phyloP scores from a whole-genome alignment of 192 early-diverging fungal species.

The Pilaira anomala region DNA sequence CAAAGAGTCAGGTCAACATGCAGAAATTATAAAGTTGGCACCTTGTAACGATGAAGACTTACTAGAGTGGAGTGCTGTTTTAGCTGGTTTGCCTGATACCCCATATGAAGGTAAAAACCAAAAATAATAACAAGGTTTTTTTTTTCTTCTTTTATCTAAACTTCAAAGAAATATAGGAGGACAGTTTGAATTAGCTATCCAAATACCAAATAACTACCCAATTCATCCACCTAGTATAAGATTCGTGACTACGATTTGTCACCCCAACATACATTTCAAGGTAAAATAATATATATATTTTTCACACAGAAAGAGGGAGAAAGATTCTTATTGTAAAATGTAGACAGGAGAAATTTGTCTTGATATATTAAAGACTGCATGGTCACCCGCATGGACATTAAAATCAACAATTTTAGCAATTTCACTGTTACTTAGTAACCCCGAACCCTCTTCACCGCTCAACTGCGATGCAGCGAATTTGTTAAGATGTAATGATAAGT shows the following conservation, averaged over 20 bases:
- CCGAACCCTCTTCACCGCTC: constrained; percentile 86
- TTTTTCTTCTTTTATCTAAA: neutral
- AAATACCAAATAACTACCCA: constrained; percentile 71
- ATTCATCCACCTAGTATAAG: constrained; percentile 72
- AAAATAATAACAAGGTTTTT: neutral
- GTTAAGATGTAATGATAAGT: constrained; percentile 77
- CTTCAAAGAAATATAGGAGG: constrained; percentile 58
- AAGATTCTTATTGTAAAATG: neutral
- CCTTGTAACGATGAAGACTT: constrained; percentile 69
- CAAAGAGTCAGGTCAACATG: constrained; percentile 44
- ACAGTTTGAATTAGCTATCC: constrained; percentile 64
- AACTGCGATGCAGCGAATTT: constrained; percentile 97
- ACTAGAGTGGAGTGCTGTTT: constrained; percentile 63
- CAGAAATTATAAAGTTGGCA: constrained; percentile 55
- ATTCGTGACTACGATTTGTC: constrained; percentile 77
- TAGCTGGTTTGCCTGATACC: constrained; percentile 61
- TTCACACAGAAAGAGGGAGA: neutral
- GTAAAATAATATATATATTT: constrained; percentile 48
- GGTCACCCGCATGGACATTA: constrained; percentile 96
- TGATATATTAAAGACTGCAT: constrained; percentile 89
- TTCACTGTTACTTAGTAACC: constrained; percentile 74
- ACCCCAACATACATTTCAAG: constrained; percentile 95
- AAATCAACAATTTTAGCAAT: constrained; percentile 82
- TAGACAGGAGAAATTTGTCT: constrained; percentile 96
- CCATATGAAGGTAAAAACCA: constrained; percentile 67